A percentile compares a stretch with the other conserved stretches of the same genome.
Evolutionary conservation across 1,284 basidiomycete genomes (phyloP).

Genomic region (Coniferiporia weirii): DNA sequence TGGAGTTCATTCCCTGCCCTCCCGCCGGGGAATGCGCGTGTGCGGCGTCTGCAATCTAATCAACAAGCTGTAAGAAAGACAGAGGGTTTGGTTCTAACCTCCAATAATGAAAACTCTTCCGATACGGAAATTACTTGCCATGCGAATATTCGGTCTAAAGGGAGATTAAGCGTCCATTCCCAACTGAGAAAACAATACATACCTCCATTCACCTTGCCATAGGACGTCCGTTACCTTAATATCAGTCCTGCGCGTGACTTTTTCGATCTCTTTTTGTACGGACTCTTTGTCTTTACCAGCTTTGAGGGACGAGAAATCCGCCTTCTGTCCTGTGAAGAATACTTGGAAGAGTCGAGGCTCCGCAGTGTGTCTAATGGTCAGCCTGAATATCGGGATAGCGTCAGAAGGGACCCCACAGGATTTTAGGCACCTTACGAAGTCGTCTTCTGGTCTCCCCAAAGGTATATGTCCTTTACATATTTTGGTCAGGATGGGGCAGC

Average conservation of each 20-base stretch:
- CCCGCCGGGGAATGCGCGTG: slow-evolving; percentile 42
- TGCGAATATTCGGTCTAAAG: slow-evolving; percentile 33
- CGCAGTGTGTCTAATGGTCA: background rate
- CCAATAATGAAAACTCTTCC: slow-evolving; percentile 35
- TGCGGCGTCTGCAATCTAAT: slow-evolving; percentile 31
- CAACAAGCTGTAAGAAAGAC: background rate
- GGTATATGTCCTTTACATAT: slow-evolving; percentile 19
- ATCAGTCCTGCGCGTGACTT: slow-evolving; percentile 29
- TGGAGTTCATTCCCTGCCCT: slow-evolving; percentile 39
- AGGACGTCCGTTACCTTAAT: slow-evolving; percentile 32
- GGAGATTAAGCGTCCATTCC: too few relatives aligned
- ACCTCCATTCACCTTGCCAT: slow-evolving; percentile 29
- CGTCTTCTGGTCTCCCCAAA: slow-evolving; percentile 29
- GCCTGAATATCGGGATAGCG: background rate
- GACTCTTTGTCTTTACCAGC: slow-evolving; percentile 14
- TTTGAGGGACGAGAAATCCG: slow-evolving; percentile 17
- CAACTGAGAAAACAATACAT: background rate
- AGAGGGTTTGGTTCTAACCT: slow-evolving; percentile 25
- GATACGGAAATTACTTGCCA: slow-evolving; percentile 31
- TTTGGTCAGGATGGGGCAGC: background rate
- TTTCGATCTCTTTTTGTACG: slow-evolving; percentile 23
- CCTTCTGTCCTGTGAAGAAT: slow-evolving; percentile 13
- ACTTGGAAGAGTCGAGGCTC: background rate
- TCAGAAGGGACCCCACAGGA: background rate
- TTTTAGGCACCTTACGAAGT: background rate